Base-by-base conservation (phyloP, 805 yeast genomes). In the Candida taoyuanica region DNA sequence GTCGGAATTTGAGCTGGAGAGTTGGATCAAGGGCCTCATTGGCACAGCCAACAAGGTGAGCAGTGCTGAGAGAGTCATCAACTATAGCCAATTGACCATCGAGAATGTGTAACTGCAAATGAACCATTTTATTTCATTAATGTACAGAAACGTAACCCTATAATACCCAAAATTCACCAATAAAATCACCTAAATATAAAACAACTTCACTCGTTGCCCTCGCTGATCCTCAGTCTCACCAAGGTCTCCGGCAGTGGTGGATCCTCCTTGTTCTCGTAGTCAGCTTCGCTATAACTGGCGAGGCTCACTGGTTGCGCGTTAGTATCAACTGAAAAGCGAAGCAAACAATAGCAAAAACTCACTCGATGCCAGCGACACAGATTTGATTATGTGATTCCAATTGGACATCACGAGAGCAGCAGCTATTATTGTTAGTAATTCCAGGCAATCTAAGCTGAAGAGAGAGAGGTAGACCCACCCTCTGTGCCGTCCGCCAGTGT, bases 221-320 rank as follows among this genome's bases (percentile, higher is more conserved):
- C 65, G 30, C 70, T 68, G 13, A 78, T 54, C 33, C 71, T 67
- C 23, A 82, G 67, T 34, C 89, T 64, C 4, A 82, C 81, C 46
- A 82, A 59, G 0, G 83, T 66, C 50, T 81, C 89, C 1, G 89
- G 86, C 31, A 76, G 58, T 2, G 85, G 81, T 3, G 64, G 59
- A 1, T 56, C 61, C 23, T 55, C 55, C 7, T 45, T 44, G 20
- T 53, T 49, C 29, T 54, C 59, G n/a, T 60, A 65, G 23, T 58
- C 59, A 2, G 47, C 39, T 12, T 50, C 49, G 2, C 47, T 36
- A 47, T 42, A 75, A 52, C n/a, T 78, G 70, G 50, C 70, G 50
- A 18, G 76, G 66, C 23, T 49, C 57, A 52, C 61, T 55, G 8
- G 13, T 15, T 7, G 23, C 5, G 24, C 33, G 46, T 46, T 42